Conservation (phyloP, 108 stramenopile species). For the Pelagomonas calceolata region DNA sequence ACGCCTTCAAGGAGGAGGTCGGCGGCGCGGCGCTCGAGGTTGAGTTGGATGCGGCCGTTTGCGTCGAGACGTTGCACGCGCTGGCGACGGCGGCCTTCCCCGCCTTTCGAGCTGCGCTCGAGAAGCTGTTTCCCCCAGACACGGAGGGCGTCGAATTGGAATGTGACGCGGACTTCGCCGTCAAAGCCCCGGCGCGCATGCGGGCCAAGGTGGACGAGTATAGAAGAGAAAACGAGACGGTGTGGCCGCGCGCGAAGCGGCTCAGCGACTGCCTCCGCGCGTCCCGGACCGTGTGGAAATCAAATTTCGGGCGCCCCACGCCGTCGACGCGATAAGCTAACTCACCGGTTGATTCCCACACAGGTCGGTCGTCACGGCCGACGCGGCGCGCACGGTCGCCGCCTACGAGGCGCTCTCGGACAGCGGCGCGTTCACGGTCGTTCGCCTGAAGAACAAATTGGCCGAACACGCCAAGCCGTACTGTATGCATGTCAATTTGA, state of each 20-base stretch:
- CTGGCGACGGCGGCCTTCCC: background rate
- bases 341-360: too few relatives aligned
- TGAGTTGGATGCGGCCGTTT: background rate
- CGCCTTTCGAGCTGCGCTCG: background rate
- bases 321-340: too few relatives aligned
- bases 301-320: too few relatives aligned
- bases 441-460: background rate
- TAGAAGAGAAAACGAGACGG: background rate
- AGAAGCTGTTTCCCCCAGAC: background rate
- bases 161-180: background rate
- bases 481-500: background rate
- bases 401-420: background rate
- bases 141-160: background rate
- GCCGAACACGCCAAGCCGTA: background rate
- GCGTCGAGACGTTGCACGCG: background rate
- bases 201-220: background rate
- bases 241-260: background rate
- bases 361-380: background rate
- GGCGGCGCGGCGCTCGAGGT: background rate
- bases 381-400: background rate
- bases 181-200: background rate
- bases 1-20: too few relatives aligned
- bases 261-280: background rate
- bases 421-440: background rate
- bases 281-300: too few relatives aligned